These are phyloP conservation scores for Lophiotrema nucula DNA, from an alignment of 495 filamentous ascomycete genomes.

Conservation along the genomic window DNA sequence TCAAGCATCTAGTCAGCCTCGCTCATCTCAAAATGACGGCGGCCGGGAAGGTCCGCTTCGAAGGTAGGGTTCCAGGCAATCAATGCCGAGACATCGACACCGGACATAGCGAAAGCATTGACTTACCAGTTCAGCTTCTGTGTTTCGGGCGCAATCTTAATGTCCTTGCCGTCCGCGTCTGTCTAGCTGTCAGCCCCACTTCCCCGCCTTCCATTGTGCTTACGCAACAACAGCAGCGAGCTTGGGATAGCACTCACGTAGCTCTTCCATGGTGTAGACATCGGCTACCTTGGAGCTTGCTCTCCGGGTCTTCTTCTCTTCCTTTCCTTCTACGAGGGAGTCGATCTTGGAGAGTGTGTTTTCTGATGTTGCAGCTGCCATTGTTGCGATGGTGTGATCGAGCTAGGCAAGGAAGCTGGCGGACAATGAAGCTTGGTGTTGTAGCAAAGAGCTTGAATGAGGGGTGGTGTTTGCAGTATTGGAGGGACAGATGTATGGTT, in stretches of 20 bases:
- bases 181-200: slow-evolving; percentile 33
- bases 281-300: slow-evolving; percentile 64
- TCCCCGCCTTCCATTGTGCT: slow-evolving; percentile 5
- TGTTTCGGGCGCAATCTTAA: slow-evolving; percentile 81
- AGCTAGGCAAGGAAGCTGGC: neutral
- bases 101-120: slow-evolving; percentile 4
- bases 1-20: slow-evolving; percentile 23
- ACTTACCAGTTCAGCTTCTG: slow-evolving; percentile 87
- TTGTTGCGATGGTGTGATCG: slow-evolving; percentile 39
- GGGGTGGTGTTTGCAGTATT: neutral
- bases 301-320: slow-evolving; percentile 60
- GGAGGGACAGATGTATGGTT: neutral
- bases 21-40: neutral
- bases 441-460: neutral
- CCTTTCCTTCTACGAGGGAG: slow-evolving; percentile 76
- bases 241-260: slow-evolving; percentile 58
- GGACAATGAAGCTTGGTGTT: neutral
- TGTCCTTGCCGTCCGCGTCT: slow-evolving; percentile 73
- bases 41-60: neutral
- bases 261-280: slow-evolving; percentile 79
- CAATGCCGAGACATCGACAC: neutral
- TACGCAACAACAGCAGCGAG: slow-evolving; percentile 10
- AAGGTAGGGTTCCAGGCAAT: neutral
- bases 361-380: slow-evolving; percentile 53
- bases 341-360: slow-evolving; percentile 78